phyloP scores from a whole-genome alignment of 805 yeast species.

The Ascoidea rubescens region DNA sequence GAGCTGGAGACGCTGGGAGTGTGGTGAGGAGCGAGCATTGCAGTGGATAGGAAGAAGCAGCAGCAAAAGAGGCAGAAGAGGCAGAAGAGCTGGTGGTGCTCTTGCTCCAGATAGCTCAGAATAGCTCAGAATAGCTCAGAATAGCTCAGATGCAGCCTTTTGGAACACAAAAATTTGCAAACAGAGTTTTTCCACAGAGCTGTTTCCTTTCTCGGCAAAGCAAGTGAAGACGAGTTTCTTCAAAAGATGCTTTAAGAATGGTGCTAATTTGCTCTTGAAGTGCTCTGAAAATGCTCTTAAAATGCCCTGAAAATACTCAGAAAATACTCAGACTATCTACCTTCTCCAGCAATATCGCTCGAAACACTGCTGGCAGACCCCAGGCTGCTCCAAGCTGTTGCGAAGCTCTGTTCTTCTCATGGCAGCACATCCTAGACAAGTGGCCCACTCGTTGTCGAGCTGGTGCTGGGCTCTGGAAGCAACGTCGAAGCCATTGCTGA shows the following conservation, averaged over 20 bases:
- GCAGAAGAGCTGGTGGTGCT: not conserved
- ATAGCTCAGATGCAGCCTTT: too few relatives aligned
- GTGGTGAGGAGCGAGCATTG: not conserved
- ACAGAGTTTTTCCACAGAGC: too few relatives aligned
- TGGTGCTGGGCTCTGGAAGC: constrained; percentile 57
- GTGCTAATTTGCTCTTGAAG: too few relatives aligned
- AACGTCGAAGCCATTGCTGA: constrained; percentile 62
- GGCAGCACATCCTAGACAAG: constrained; percentile 75
- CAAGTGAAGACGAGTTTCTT: too few relatives aligned
- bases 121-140: too few relatives aligned
- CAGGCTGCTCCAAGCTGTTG: constrained; percentile 38
- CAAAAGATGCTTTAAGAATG: too few relatives aligned
- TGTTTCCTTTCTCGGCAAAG: too few relatives aligned
- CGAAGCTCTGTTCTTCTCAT: constrained; percentile 69
- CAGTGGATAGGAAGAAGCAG: not conserved
- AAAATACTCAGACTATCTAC: constrained; percentile 14
- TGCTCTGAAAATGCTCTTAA: too few relatives aligned
- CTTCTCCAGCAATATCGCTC: constrained; percentile 53
- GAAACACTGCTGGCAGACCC: constrained; percentile 63
- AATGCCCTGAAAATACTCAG: too few relatives aligned
- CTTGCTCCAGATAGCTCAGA: not conserved
- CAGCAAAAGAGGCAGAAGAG: not conserved
- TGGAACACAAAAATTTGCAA: too few relatives aligned
- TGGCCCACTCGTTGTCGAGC: constrained; percentile 49
- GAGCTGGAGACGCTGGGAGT: not conserved